Evolutionary conservation across 805 yeast species (phyloP).

Genomic region (Pichia nakasei): DNA sequence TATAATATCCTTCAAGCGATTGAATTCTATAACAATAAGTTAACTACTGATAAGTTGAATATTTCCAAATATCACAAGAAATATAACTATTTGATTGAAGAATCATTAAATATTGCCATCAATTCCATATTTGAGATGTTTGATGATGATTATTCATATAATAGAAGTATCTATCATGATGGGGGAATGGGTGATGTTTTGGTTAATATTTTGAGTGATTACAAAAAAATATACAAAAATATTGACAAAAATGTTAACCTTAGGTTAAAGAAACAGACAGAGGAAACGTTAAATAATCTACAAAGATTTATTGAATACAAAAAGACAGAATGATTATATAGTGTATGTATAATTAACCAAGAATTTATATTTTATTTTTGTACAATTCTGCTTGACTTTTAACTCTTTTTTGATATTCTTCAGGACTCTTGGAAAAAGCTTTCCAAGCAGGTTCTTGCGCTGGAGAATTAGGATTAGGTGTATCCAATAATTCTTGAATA

Average conservation of each 20-base stretch:
- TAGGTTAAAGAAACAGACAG: constrained; percentile 52
- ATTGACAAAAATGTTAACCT: constrained; percentile 57
- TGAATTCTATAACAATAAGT: constrained; percentile 6
- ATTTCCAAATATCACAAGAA: constrained; percentile 19
- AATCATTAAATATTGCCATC: constrained; percentile 43
- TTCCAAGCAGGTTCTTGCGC: constrained; percentile 98
- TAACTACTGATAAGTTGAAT: constrained; percentile 1
- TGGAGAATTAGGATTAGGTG: constrained; percentile 92
- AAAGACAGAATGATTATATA: constrained; percentile 29
- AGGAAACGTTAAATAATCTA: constrained; percentile 58
- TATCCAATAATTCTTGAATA: constrained; percentile 79
- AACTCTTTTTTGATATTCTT: constrained; percentile 67
- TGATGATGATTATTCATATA: constrained; percentile 69
- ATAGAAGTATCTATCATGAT: constrained; percentile 54
- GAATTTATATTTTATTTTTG: constrained; percentile 27
- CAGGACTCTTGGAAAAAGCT: constrained; percentile 63
- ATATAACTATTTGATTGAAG: constrained; percentile 19
- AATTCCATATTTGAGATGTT: constrained; percentile 70
- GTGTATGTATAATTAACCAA: background rate
- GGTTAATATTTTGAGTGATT: constrained; percentile 33
- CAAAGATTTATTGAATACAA: constrained; percentile 77
- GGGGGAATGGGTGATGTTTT: constrained; percentile 39
- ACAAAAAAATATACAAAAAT: constrained; percentile 46
- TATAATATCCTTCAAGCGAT: constrained; percentile 16
- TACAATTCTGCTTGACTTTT: constrained; percentile 72